Conservation (phyloP, 176 grass and related monocot genomes). For the Metroxylon sagu region DNA sequence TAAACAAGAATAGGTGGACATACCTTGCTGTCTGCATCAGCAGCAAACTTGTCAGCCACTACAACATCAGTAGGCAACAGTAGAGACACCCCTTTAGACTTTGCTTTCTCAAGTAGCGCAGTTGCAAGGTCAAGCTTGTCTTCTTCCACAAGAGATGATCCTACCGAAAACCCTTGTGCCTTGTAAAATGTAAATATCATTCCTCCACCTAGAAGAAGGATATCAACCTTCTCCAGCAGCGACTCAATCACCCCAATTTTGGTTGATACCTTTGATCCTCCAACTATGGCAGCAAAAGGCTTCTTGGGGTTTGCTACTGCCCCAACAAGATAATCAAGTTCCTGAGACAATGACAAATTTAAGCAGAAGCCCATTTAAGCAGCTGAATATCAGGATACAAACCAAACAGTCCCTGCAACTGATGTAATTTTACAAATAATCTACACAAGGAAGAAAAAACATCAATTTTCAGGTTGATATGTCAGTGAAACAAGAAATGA, state of each 20-base stretch:
- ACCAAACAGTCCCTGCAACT: too few species aligned
- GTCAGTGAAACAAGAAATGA: too few species aligned
- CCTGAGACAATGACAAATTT: background rate
- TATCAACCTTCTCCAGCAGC: slow-evolving; percentile 3
- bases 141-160: background rate
- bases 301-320: background rate
- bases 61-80: background rate
- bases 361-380: too few species aligned
- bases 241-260: slow-evolving; percentile 8
- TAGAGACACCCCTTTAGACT: background rate
- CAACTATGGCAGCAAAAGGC: slow-evolving; percentile 4
- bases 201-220: slow-evolving; percentile 1
- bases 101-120: background rate
- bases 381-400: too few species aligned
- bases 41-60: slow-evolving; percentile 2
- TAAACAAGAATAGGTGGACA: background rate
- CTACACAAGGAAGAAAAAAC: too few species aligned
- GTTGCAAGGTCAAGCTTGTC: slow-evolving; percentile 4
- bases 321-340: slow-evolving; percentile 10
- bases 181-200: slow-evolving; percentile 8
- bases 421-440: too few species aligned
- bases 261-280: background rate
- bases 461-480: too few species aligned
- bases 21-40: slow-evolving; percentile 5
- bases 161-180: background rate